Percentiles rank a stretch among this genome's conserved stretches.
phyloP scores from a whole-genome alignment of 495 filamentous ascomycete species.

The Cryomyces minteri region DNA sequence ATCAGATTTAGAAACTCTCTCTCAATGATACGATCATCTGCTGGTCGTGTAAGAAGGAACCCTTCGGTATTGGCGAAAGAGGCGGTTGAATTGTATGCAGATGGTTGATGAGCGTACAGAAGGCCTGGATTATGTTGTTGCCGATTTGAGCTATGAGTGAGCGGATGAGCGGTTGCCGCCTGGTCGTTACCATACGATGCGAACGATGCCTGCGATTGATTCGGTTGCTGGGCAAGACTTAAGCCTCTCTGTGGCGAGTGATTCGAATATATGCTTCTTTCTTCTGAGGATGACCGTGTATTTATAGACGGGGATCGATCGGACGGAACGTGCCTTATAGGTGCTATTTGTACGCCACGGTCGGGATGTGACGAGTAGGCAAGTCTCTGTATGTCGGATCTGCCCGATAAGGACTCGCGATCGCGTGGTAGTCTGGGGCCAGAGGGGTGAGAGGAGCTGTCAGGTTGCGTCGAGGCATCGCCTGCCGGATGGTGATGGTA shows the following conservation, averaged over 20 bases:
- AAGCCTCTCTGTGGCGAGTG: slow-evolving; percentile 16
- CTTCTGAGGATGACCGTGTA: slow-evolving; percentile 50
- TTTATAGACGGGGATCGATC: slow-evolving; percentile 37
- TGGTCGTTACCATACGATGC: slow-evolving; percentile 11
- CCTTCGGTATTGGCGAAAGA: slow-evolving; percentile 31
- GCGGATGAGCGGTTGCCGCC: slow-evolving; percentile 21
- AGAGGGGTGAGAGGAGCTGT: slow-evolving; percentile 1
- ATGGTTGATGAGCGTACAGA: slow-evolving; percentile 12
- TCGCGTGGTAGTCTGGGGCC: slow-evolving; percentile 3
- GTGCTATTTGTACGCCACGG: too few relatives aligned
- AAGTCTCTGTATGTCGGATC: not conserved
- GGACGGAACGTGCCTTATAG: not conserved
- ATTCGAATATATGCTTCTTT: slow-evolving; percentile 39
- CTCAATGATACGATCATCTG: slow-evolving; percentile 78
- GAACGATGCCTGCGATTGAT: slow-evolving; percentile 10
- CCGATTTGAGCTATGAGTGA: not conserved
- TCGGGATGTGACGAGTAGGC: too few relatives aligned
- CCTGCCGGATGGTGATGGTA: slow-evolving; percentile 82
- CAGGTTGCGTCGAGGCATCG: slow-evolving; percentile 29
- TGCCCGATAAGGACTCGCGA: not conserved
- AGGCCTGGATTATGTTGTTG: slow-evolving; percentile 1
- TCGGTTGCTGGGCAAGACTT: not conserved
- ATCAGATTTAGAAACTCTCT: slow-evolving; percentile 82
- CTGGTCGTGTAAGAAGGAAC: slow-evolving; percentile 50
- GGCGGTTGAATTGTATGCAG: slow-evolving; percentile 27